Evolutionary conservation across 163 green algal genomes (phyloP).

Genomic region (Coccomyxa subellipsoidea): DNA sequence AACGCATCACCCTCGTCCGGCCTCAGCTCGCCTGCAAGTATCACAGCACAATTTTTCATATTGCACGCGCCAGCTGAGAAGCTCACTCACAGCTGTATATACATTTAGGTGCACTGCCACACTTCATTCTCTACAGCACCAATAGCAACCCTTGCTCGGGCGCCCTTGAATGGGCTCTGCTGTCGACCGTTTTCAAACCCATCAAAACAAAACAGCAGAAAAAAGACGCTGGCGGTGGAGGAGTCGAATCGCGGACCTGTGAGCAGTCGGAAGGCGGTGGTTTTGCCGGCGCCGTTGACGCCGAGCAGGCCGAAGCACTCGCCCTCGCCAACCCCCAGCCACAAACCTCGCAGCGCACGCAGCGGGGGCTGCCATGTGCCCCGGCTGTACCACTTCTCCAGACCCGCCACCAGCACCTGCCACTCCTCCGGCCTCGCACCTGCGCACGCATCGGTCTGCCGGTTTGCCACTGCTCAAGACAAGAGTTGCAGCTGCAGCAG

Average conservation of each 20-base stretch:
- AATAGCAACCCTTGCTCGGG: too few species aligned
- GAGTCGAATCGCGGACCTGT: constrained; percentile 42
- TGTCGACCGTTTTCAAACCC: not conserved
- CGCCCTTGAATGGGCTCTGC: too few species aligned
- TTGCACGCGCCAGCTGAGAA: too few species aligned
- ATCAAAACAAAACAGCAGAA: not conserved
- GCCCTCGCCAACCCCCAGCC: constrained; percentile 36
- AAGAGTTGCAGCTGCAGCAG: too few species aligned
- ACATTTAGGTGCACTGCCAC: too few species aligned
- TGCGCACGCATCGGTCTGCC: not conserved
- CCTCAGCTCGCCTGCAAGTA: constrained; percentile 50
- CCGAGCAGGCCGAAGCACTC: constrained; percentile 72
- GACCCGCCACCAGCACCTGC: constrained; percentile 54
- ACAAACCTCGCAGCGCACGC: constrained; percentile 39
- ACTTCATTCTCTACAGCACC: too few species aligned
- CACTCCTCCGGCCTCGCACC: not conserved
- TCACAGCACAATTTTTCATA: too few species aligned
- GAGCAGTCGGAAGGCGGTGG: constrained; percentile 83
- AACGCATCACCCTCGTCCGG: constrained; percentile 57
- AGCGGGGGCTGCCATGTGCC: constrained; percentile 32
- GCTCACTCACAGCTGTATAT: too few species aligned
- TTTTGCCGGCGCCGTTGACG: constrained; percentile 86
- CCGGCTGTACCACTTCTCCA: constrained; percentile 56
- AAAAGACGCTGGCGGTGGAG: not conserved
- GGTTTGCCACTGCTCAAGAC: too few species aligned